Evolutionary conservation across 2,329 filamentous ascomycete genomes (phyloP), one percentile per base, ranked within the genome.

Genomic region (Fusarium ambrosium): DNA sequence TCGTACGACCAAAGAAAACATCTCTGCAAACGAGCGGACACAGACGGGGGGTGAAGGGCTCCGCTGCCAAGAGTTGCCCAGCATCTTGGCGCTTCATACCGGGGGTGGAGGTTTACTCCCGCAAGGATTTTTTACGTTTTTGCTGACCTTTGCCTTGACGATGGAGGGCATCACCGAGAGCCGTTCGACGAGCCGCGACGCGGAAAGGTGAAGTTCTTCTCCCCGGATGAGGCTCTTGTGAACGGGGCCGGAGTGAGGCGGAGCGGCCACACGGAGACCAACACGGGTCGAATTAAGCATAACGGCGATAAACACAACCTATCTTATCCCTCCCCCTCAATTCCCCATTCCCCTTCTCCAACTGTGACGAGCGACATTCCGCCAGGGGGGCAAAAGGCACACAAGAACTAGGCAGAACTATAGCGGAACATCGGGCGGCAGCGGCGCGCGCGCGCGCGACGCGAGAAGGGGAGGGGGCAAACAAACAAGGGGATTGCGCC

Each of bases 11-110:
- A 22, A 43, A 68, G 72, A 66, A 62, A 27, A 10, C 32, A 43
- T 18, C 45, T 48, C 32, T 61, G 55, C 53, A 59, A 66, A 69
- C 62, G 53, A 32, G 62, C 43, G 11, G 41, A 39, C 41, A 22
- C 43, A 55, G 27, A 24, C 22, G 45, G 45, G 45, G 45, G 45
- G 41, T 13, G 4, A 4, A 34, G 18, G 55, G 48, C 72, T 75
- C 69, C 69, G 66, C 69, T 75, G 74, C 74, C 74, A 76, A 76
- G 74, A n/a, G 4, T 62, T 48, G 64, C 68, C 69, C 20, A 63
- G 72, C 61, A 62, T 67, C 74, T 76, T 77, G 74, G 74, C 74
- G 64, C 14, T 20, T 72, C 62, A 63, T 29, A 62, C 37, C 29
- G 27, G 64, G 43, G 48, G 32, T 62, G 72, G 34, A 55, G 55